Evolutionary conservation across 2,329 filamentous ascomycete genomes (phyloP).

Genomic region (Capronia coronata): DNA sequence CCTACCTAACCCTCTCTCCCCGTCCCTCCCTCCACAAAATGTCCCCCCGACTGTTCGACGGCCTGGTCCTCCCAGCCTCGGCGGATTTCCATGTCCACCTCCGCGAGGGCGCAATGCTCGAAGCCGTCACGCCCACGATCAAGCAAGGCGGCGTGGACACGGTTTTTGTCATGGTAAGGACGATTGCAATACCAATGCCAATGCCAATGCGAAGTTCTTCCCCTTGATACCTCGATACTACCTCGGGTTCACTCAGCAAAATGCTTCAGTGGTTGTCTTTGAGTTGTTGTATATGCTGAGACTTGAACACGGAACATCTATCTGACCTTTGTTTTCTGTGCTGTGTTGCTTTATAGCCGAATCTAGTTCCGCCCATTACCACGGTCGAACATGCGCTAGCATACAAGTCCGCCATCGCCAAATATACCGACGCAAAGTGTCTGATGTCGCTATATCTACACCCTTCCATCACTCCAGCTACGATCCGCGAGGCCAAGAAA

Average conservation of each 20-base stretch:
- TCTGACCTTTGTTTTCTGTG: background rate
- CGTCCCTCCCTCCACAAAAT: background rate
- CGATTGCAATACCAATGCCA: too few species aligned
- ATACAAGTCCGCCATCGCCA: conserved; percentile 47
- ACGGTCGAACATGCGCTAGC: conserved; percentile 57
- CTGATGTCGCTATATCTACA: conserved; percentile 70
- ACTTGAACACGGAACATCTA: too few species aligned
- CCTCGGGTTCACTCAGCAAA: too few species aligned
- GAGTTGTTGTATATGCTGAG: background rate
- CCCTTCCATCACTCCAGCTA: conserved; percentile 57
- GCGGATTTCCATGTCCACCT: conserved; percentile 42
- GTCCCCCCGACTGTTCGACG: conserved; percentile 18
- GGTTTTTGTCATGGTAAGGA: conserved; percentile 48
- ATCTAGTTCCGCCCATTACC: conserved; percentile 58
- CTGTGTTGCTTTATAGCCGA: conserved; percentile 50
- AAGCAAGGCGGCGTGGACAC: conserved; percentile 58
- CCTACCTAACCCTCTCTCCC: background rate
- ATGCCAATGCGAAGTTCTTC: too few species aligned
- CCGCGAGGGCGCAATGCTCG: conserved; percentile 47
- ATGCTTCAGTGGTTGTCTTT: background rate
- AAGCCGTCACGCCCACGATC: conserved; percentile 46
- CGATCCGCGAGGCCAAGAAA: conserved; percentile 65
- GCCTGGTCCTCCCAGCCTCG: conserved; percentile 20
- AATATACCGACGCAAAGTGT: conserved; percentile 49
- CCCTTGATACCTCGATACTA: too few species aligned